Conservation (phyloP, 139 green algal genomes). For the Chlorella sp. region DNA sequence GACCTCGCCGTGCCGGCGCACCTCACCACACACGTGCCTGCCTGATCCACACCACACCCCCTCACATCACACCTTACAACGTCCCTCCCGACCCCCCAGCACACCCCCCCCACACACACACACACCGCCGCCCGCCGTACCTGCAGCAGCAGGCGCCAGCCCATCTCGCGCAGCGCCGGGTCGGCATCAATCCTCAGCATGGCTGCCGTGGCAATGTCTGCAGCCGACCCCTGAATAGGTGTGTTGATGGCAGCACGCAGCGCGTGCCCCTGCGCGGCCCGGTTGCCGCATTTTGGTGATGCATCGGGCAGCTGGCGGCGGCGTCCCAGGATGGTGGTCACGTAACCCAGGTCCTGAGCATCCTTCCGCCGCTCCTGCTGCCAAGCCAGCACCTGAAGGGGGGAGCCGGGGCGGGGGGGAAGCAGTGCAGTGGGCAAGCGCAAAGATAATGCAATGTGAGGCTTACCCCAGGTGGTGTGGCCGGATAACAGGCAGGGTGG, state of each 20-base stretch:
- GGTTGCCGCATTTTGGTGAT: constrained; percentile 32
- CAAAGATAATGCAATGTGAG: no score
- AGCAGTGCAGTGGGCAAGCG: no score
- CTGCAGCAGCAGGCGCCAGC: constrained; percentile 95
- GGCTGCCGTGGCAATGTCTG: constrained; percentile 92
- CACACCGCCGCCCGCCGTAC: constrained; percentile 39
- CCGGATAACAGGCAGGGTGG: no score
- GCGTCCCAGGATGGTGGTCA: constrained; percentile 90
- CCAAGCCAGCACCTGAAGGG: constrained; percentile 76
- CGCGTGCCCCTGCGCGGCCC: constrained; percentile 46
- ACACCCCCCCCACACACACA: not conserved
- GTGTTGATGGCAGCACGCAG: constrained; percentile 98
- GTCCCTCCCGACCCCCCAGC: not conserved
- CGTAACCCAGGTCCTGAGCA: constrained; percentile 64
- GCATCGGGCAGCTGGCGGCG: constrained; percentile 81
- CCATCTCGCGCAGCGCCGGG: constrained; percentile 72
- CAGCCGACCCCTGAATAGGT: constrained; percentile 92
- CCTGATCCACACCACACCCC: not conserved
- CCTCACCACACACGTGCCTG: not conserved
- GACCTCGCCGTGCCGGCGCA: not conserved
- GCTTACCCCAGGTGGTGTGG: no score
- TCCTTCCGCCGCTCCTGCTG: constrained; percentile 71
- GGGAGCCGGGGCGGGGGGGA: not conserved
- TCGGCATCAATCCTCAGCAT: constrained; percentile 90
- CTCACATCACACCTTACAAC: not conserved